Conservation (phyloP, 2,329 filamentous ascomycete species). For the Fusarium agapanthi region DNA sequence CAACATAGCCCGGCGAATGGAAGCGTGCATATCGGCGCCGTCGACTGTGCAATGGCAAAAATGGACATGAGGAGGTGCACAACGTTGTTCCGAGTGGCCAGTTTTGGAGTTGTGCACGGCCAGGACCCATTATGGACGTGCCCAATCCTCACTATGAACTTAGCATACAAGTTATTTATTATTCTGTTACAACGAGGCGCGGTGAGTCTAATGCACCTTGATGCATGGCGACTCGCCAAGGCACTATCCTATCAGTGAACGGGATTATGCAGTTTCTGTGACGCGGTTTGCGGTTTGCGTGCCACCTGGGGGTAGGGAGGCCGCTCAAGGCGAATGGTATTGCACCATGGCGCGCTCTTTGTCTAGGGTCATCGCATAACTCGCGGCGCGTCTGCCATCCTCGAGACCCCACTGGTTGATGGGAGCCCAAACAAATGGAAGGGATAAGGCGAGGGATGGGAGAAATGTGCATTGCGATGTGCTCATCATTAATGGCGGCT, state of each 20-base stretch:
- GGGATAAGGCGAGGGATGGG: constrained; percentile 33
- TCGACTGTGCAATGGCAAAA: constrained; percentile 16
- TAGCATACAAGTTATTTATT: constrained; percentile 16
- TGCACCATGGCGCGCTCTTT: constrained; percentile 34
- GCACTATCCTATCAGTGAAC: constrained; percentile 44
- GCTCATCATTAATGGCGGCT: constrained; percentile 32
- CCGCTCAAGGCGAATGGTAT: constrained; percentile 37
- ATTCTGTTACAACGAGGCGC: constrained; percentile 32
- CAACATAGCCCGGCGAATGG: constrained; percentile 43
- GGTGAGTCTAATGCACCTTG: constrained; percentile 28
- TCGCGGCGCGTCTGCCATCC: constrained; percentile 39
- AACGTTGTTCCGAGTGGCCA: constrained; percentile 41
- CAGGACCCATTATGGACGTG: constrained; percentile 21
- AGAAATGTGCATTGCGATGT: constrained; percentile 32
- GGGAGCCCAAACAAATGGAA: constrained; percentile 29
- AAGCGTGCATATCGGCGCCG: constrained; percentile 42
- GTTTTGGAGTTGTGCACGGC: constrained; percentile 38
- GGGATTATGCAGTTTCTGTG: constrained; percentile 50
- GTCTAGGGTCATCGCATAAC: constrained; percentile 38
- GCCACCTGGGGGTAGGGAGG: constrained; percentile 39
- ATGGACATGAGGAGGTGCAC: constrained; percentile 25
- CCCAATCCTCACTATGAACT: constrained; percentile 23
- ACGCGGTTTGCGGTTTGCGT: constrained; percentile 44
- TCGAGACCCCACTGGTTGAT: constrained; percentile 28
- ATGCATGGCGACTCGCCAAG: constrained; percentile 34